These are phyloP conservation scores for Microcyclospora tardicrescens DNA, from an alignment of 2,329 filamentous ascomycete genomes.

Conservation along the genomic window DNA sequence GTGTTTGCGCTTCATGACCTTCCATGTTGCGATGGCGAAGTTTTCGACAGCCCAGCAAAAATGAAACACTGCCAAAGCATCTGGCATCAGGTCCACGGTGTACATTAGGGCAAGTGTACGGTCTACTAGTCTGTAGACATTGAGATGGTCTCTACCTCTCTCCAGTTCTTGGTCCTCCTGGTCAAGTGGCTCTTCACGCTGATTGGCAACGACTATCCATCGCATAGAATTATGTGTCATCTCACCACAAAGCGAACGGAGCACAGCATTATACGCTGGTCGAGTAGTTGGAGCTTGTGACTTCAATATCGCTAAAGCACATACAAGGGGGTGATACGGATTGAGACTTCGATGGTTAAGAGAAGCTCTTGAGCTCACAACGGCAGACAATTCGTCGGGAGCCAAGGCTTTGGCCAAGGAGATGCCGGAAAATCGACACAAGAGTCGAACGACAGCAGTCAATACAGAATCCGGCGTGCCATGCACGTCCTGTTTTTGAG, in stretches of 20 bases:
- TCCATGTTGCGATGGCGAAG: slow-evolving; percentile 17
- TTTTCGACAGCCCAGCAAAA: slow-evolving; percentile 23
- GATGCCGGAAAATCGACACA: slow-evolving; percentile 33
- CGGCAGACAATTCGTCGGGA: not conserved
- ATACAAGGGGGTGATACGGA: slow-evolving; percentile 9
- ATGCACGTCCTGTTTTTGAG: not conserved
- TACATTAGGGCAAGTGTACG: slow-evolving; percentile 7
- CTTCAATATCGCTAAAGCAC: slow-evolving; percentile 18
- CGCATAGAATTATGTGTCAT: slow-evolving; percentile 6
- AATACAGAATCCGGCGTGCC: slow-evolving; percentile 23
- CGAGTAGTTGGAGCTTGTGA: slow-evolving; percentile 6
- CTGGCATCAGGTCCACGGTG: slow-evolving; percentile 18
- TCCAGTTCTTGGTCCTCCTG: not conserved
- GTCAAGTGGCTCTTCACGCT: not conserved
- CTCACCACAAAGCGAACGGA: slow-evolving; percentile 13
- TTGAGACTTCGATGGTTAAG: slow-evolving; percentile 3
- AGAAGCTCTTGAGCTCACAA: no score
- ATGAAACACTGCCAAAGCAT: slow-evolving; percentile 16
- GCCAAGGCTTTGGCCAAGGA: slow-evolving; percentile 16
- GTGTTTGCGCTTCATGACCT: slow-evolving; percentile 3
- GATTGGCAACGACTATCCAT: not conserved
- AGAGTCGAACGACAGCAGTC: slow-evolving; percentile 39
- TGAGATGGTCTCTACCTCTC: slow-evolving; percentile 5
- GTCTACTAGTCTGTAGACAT: slow-evolving; percentile 11
- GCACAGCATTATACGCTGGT: slow-evolving; percentile 15